These are phyloP conservation scores for Uncinocarpus reesii DNA, from an alignment of 2,329 filamentous ascomycete species.

Conservation along the genomic window DNA sequence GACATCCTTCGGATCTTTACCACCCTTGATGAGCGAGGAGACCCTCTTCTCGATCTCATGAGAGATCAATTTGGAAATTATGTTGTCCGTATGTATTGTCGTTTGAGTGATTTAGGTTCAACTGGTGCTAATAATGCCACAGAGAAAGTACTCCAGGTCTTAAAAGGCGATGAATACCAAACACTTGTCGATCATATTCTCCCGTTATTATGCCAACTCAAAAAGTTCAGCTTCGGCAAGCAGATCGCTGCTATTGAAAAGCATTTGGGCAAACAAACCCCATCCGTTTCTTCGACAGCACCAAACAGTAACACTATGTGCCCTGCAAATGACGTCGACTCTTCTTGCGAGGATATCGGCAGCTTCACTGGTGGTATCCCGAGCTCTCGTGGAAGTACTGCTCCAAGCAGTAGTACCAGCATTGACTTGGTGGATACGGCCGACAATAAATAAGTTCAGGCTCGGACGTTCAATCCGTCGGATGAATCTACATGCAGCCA, in stretches of 20 bases:
- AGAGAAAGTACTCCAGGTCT: slow-evolving; percentile 68
- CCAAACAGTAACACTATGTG: background rate
- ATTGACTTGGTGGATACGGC: background rate
- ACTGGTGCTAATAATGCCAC: slow-evolving; percentile 15
- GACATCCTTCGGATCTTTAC: slow-evolving; percentile 58
- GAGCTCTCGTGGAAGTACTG: slow-evolving; percentile 8
- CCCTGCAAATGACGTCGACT: slow-evolving; percentile 4
- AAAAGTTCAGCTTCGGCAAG: slow-evolving; percentile 55
- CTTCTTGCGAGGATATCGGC: slow-evolving; percentile 1
- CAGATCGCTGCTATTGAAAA: slow-evolving; percentile 57
- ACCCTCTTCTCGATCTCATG: slow-evolving; percentile 66
- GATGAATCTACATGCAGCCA: background rate
- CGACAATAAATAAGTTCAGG: background rate
- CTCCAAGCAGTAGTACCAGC: slow-evolving; percentile 6
- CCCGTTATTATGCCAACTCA: slow-evolving; percentile 51
- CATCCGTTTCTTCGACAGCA: background rate
- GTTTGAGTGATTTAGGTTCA: background rate
- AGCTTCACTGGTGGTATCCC: slow-evolving; percentile 3
- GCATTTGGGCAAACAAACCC: background rate
- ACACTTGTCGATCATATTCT: slow-evolving; percentile 54
- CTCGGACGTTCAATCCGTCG: background rate
- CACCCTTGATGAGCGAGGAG: slow-evolving; percentile 51
- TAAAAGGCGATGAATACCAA: slow-evolving; percentile 51
- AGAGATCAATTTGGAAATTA: slow-evolving; percentile 93
- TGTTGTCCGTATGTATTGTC: slow-evolving; percentile 68